Percentiles rank a stretch among this genome's conserved stretches.
These are phyloP conservation scores for Naganishia onofrii DNA, from an alignment of 768 basidiomycete species.

Conservation along the genomic window DNA sequence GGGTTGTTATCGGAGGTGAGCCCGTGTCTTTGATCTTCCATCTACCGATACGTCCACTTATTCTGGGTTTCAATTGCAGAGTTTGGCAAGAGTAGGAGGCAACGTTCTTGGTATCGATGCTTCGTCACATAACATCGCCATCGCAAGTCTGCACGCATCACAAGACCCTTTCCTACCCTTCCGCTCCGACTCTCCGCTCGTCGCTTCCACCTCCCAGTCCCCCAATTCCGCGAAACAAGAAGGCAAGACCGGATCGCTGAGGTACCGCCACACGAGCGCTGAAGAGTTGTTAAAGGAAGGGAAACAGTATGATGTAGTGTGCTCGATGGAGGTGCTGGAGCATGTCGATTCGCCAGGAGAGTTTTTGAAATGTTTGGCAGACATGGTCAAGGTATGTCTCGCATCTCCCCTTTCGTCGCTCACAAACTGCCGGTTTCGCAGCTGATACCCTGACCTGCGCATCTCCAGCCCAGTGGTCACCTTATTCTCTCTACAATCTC, in stretches of 20 bases:
- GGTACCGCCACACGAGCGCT: conserved; percentile 70
- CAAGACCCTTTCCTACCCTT: conserved; percentile 65
- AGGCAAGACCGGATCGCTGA: conserved; percentile 51
- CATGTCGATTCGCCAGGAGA: conserved; percentile 88
- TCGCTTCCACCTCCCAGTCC: conserved; percentile 30
- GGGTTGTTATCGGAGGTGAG: conserved; percentile 83
- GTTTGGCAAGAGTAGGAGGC: conserved; percentile 80
- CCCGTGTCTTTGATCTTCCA: neutral
- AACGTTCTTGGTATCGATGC: conserved; percentile 90
- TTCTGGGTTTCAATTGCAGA: conserved; percentile 56
- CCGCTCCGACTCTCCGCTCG: conserved; percentile 34
- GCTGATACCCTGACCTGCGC: neutral
- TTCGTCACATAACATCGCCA: conserved; percentile 76
- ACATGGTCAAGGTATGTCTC: conserved; percentile 74
- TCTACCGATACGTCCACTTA: neutral
- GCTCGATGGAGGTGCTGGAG: conserved; percentile 96
- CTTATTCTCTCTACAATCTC: conserved; percentile 93
- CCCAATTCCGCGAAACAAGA: conserved; percentile 32
- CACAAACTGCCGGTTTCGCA: neutral
- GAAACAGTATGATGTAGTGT: conserved; percentile 80
- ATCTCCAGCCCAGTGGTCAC: conserved; percentile 83
- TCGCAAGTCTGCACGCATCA: conserved; percentile 77
- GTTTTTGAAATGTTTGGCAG: conserved; percentile 77
- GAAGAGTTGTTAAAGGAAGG: conserved; percentile 67
- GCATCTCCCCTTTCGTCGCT: neutral